These are phyloP conservation scores for Saxophila tyrrhenica DNA, from an alignment of 495 filamentous ascomycete species.

Conservation along the genomic window DNA sequence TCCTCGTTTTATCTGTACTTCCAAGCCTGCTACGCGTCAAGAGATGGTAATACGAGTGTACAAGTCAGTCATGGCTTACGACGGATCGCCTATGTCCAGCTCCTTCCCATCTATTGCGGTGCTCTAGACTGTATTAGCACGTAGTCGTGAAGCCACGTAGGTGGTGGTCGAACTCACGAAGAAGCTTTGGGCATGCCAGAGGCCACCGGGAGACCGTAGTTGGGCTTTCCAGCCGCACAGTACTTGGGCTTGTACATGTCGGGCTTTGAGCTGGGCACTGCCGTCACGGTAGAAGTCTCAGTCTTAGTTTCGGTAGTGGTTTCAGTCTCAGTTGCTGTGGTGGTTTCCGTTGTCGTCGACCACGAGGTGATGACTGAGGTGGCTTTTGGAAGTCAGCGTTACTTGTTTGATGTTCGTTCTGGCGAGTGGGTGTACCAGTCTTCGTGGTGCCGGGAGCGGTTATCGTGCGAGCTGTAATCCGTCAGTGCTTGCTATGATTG, in stretches of 20 bases:
- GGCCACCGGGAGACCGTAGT: neutral
- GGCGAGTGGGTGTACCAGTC: neutral
- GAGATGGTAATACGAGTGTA: no score
- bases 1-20: no score
- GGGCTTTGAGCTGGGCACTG: neutral
- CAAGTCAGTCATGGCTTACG: no score
- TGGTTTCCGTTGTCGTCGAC: neutral
- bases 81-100: no score
- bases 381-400: neutral
- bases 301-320: neutral
- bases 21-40: no score
- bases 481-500: no score
- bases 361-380: neutral
- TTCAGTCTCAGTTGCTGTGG: neutral
- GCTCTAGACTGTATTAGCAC: neutral
- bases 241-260: neutral
- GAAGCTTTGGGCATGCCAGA: neutral
- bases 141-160: no score
- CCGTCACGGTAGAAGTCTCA: neutral
- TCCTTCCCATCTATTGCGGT: neutral
- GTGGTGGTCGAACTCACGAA: neutral
- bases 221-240: neutral
- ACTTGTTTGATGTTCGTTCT: no score
- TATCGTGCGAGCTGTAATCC: no score
- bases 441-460: neutral